phyloP scores from a whole-genome alignment of 257 asterid genomes.

The Solanum paucissectum region DNA sequence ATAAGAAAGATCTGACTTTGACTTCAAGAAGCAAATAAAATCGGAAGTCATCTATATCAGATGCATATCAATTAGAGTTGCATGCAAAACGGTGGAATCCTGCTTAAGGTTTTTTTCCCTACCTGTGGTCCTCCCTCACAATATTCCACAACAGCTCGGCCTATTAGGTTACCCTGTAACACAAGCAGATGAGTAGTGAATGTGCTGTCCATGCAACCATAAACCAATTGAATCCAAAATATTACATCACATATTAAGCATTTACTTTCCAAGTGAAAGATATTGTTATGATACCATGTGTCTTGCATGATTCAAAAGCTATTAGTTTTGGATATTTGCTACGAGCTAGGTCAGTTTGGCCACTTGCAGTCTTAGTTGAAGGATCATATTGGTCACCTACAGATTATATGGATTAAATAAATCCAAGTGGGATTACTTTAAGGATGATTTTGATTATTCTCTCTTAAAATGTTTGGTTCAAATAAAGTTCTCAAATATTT shows the following conservation, averaged over 20 bases:
- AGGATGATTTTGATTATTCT: neutral
- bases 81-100: neutral
- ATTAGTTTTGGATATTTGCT: neutral
- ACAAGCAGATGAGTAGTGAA: constrained; percentile 10
- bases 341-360: neutral
- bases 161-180: constrained; percentile 80
- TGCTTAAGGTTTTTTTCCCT: constrained; percentile 15
- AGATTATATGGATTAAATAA: neutral
- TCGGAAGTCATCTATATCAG: neutral
- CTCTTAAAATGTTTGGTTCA: neutral
- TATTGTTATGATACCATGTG: neutral
- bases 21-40: neutral
- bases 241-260: neutral
- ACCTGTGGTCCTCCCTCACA: constrained; percentile 95
- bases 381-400: neutral
- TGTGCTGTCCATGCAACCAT: neutral
- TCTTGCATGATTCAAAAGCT: neutral
- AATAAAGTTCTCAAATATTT: neutral
- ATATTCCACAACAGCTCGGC: constrained; percentile 78
- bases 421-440: neutral
- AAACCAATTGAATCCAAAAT: neutral
- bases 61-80: neutral
- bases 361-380: neutral
- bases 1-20: neutral
- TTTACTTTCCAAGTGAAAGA: neutral